These are phyloP conservation scores for Lasiosphaeriaceae sp. DNA, from an alignment of 495 filamentous ascomycete species.

Conservation along the genomic window DNA sequence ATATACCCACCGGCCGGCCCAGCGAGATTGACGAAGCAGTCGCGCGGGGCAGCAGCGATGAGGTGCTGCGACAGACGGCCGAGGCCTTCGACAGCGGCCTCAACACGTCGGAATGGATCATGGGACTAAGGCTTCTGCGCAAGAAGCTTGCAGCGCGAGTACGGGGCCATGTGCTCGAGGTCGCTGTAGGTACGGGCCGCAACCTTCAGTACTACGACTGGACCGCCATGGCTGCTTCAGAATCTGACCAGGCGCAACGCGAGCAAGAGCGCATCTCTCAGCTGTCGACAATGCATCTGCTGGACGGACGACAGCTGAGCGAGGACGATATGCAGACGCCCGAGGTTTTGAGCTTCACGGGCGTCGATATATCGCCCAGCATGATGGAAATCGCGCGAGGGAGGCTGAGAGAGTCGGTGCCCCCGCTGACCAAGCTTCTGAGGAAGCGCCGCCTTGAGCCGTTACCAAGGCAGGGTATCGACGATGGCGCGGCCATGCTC, in stretches of 20 bases:
- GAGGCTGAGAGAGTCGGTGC: constrained; percentile 31
- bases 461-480: constrained; percentile 14
- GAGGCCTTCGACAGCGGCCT: constrained; percentile 28
- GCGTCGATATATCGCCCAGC: constrained; percentile 40
- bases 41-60: constrained; percentile 5
- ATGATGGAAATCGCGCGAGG: constrained; percentile 42
- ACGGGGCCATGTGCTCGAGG: constrained; percentile 80
- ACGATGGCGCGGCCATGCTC: constrained; percentile 20
- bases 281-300: constrained; percentile 4
- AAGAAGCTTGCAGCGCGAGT: constrained; percentile 57
- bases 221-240: constrained; percentile 26
- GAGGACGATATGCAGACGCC: constrained; percentile 1
- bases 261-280: constrained; percentile 9
- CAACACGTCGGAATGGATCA: constrained; percentile 60
- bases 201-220: constrained; percentile 74
- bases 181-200: constrained; percentile 85
- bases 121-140: constrained; percentile 61
- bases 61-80: constrained; percentile 16
- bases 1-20: constrained; percentile 15
- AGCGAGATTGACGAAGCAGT: constrained; percentile 4
- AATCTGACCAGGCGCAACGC: constrained; percentile 9
- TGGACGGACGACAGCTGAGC: constrained; percentile 2
- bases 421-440: constrained; percentile 28
- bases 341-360: constrained; percentile 38
- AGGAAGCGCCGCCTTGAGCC: constrained; percentile 18